A percentile compares a stretch with the other conserved stretches of the same genome.
phyloP scores from a whole-genome alignment of 495 filamentous ascomycete genomes.

The Penicillium mononematosum region DNA sequence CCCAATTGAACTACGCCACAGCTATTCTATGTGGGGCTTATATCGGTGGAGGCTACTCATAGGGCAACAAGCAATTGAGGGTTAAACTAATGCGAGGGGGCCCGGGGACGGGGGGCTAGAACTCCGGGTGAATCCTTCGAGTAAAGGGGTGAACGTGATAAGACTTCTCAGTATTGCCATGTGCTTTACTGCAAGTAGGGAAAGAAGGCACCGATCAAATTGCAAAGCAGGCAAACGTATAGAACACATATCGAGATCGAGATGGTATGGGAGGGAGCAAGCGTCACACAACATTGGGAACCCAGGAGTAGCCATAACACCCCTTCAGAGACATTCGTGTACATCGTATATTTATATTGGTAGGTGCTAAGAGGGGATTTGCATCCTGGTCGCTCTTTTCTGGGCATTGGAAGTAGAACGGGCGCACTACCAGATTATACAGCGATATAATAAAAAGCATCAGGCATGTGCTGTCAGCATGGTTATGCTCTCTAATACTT shows the following conservation, averaged over 20 bases:
- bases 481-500: neutral
- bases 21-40: neutral
- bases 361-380: neutral
- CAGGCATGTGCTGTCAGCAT: neutral
- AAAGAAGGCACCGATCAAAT: neutral
- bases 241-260: neutral
- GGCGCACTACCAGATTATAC: neutral
- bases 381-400: slow-evolving; percentile 1
- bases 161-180: neutral
- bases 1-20: slow-evolving; percentile 2
- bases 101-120: neutral
- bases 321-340: neutral
- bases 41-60: neutral
- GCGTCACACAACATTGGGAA: neutral
- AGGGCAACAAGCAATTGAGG: neutral
- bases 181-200: too few species aligned
- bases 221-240: neutral
- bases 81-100: neutral
- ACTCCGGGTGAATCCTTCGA: neutral
- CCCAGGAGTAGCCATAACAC: neutral
- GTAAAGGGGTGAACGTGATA: neutral
- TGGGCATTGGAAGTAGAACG: neutral
- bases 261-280: neutral
- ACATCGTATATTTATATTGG: neutral
- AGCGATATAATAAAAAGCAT: slow-evolving; percentile 6